Evolutionary conservation across 495 filamentous ascomycete genomes (phyloP).

Genomic region (Aspergillus baeticus): DNA sequence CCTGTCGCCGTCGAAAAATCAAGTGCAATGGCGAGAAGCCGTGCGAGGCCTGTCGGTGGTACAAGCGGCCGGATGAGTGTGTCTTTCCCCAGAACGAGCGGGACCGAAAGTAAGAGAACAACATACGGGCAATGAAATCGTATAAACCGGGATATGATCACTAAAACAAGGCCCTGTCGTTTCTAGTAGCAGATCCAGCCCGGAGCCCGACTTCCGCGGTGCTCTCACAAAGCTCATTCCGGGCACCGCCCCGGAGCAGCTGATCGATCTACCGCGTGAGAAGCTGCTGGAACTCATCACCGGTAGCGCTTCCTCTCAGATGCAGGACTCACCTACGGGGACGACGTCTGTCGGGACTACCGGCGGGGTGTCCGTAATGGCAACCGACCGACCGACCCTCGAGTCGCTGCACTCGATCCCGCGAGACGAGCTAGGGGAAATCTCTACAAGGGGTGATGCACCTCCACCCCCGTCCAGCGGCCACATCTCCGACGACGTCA

Average conservation of each 20-base stretch:
- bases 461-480: not conserved
- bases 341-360: constrained; percentile 12
- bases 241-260: constrained; percentile 14
- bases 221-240: constrained; percentile 21
- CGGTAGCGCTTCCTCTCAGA: not conserved
- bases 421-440: constrained; percentile 8
- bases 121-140: not conserved
- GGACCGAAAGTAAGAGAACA: not conserved
- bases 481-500: not conserved
- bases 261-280: constrained; percentile 19
- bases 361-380: constrained; percentile 4
- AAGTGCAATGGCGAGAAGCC: constrained; percentile 27
- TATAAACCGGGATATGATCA: not conserved
- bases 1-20: constrained; percentile 26
- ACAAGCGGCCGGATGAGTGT: constrained; percentile 14
- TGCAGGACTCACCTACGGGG: not conserved
- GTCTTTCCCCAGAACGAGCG: constrained; percentile 5
- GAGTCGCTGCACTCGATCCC: constrained; percentile 24
- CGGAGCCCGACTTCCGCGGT: constrained; percentile 7
- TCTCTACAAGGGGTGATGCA: no score
- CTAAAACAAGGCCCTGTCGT: not conserved
- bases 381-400: constrained; percentile 14
- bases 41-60: constrained; percentile 28
- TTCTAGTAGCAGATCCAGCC: constrained; percentile 1
- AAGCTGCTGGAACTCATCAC: constrained; percentile 18